Evolutionary conservation across 768 basidiomycete species (phyloP).

Genomic region (Rickenella mellea): DNA sequence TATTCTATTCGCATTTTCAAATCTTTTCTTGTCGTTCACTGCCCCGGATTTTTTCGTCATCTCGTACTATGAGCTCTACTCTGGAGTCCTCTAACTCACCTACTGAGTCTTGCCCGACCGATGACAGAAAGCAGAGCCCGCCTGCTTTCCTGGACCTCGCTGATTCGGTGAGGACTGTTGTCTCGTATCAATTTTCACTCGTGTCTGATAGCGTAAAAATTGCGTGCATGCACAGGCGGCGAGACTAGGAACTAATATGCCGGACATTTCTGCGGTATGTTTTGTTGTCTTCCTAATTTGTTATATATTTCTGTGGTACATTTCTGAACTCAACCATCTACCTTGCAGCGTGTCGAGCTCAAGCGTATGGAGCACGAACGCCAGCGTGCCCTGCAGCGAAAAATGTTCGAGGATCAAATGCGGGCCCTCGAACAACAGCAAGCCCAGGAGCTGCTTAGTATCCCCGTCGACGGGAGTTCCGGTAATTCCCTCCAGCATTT

Average conservation of each 20-base stretch:
- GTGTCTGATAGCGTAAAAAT: constrained; percentile 9
- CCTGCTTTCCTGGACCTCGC: constrained; percentile 91
- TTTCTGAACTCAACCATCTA: constrained; percentile 4
- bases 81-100: constrained; percentile 63
- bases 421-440: constrained; percentile 86
- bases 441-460: constrained; percentile 69
- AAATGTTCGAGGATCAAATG: constrained; percentile 96
- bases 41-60: constrained; percentile 36
- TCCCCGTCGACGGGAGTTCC: constrained; percentile 53
- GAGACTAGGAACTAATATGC: constrained; percentile 75
- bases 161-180: constrained; percentile 62
- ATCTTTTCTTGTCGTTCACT: constrained; percentile 45
- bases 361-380: constrained; percentile 90
- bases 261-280: constrained; percentile 81
- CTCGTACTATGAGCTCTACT: constrained; percentile 55
- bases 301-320: constrained; percentile 5
- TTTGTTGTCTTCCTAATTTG: constrained; percentile 4
- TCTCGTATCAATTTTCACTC: constrained; percentile 7
- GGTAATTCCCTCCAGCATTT: constrained; percentile 56
- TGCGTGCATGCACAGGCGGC: constrained; percentile 46
- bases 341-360: constrained; percentile 69
- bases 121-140: constrained; percentile 77
- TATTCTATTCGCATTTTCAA: constrained; percentile 40
- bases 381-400: constrained; percentile 77
- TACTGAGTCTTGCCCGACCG: constrained; percentile 62